phyloP scores from a whole-genome alignment of 441 rosid genomes.

The Dalechampia spathulata region DNA sequence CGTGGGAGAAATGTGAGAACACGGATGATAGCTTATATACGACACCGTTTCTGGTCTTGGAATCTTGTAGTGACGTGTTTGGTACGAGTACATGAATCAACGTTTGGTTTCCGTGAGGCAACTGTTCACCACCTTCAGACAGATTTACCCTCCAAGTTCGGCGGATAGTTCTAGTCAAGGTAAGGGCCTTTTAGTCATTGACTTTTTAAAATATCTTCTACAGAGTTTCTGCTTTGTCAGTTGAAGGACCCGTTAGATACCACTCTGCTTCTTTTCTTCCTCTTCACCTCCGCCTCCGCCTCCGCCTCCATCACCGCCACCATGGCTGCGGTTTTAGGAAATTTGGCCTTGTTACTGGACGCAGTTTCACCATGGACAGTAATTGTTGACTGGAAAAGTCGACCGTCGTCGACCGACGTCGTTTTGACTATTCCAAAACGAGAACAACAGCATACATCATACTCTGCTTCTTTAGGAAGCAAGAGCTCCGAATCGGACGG shows the following conservation, averaged over 20 bases:
- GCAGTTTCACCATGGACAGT: conserved; percentile 37
- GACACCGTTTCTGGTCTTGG: conserved; percentile 1
- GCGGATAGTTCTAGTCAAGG: background rate
- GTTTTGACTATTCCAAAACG: conserved; percentile 45
- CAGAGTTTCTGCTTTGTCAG: conserved; percentile 1
- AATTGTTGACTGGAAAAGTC: conserved; percentile 52
- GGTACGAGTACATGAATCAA: conserved; percentile 2
- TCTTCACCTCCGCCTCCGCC: background rate
- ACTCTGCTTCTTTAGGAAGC: conserved; percentile 27
- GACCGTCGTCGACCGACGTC: conserved; percentile 38
- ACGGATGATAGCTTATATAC: too few species aligned
- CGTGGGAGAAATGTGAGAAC: background rate
- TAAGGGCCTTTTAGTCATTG: conserved; percentile 30
- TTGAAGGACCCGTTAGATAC: conserved; percentile 5
- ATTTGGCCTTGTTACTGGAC: conserved; percentile 56
- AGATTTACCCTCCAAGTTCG: conserved; percentile 22
- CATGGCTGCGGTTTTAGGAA: conserved; percentile 71
- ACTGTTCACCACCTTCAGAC: conserved; percentile 26
- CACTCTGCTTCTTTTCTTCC: conserved; percentile 3
- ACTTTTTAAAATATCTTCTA: conserved; percentile 32
- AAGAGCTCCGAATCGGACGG: conserved; percentile 20
- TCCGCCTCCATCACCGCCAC: too few species aligned
- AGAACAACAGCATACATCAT: conserved; percentile 27
- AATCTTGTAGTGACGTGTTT: conserved; percentile 20
- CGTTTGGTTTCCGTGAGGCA: conserved; percentile 22